Evolutionary conservation across 1,284 basidiomycete genomes (phyloP).

Genomic region (Rhodotorula sp.): DNA sequence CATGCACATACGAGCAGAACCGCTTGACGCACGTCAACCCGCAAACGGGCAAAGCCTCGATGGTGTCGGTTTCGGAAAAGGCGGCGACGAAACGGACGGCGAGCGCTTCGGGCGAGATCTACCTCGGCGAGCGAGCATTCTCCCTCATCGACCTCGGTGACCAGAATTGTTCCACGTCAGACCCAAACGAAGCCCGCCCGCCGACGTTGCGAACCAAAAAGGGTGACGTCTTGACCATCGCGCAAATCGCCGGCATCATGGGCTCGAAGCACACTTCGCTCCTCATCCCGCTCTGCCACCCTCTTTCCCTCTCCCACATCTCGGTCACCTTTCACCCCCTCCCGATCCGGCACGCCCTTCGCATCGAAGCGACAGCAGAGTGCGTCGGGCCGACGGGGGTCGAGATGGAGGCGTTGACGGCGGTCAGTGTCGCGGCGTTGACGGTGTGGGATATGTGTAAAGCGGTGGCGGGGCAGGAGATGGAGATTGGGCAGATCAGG

Average conservation of each 20-base stretch:
- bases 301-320: conserved; percentile 67
- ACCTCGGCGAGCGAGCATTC: conserved; percentile 64
- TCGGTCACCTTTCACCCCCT: conserved; percentile 57
- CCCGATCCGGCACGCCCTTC: conserved; percentile 55
- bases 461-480: conserved; percentile 77
- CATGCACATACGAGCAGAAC: not conserved
- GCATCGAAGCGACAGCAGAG: conserved; percentile 65
- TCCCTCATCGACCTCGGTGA: conserved; percentile 55
- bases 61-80: conserved; percentile 77
- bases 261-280: conserved; percentile 75
- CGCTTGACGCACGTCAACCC: conserved; percentile 67
- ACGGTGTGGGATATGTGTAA: conserved; percentile 93
- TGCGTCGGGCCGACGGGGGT: conserved; percentile 80
- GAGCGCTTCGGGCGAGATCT: conserved; percentile 73
- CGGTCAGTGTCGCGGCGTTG: conserved; percentile 70
- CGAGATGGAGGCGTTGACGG: conserved; percentile 90
- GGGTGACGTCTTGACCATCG: conserved; percentile 72
- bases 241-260: conserved; percentile 82
- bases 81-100: conserved; percentile 64
- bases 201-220: conserved; percentile 60
- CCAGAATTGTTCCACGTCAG: too few species aligned
- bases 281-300: conserved; percentile 82
- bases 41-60: conserved; percentile 63
- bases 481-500: conserved; percentile 61
- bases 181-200: too few species aligned